Conservation (phyloP, 2,329 filamentous ascomycete genomes). For the Botrytis galanthina region DNA sequence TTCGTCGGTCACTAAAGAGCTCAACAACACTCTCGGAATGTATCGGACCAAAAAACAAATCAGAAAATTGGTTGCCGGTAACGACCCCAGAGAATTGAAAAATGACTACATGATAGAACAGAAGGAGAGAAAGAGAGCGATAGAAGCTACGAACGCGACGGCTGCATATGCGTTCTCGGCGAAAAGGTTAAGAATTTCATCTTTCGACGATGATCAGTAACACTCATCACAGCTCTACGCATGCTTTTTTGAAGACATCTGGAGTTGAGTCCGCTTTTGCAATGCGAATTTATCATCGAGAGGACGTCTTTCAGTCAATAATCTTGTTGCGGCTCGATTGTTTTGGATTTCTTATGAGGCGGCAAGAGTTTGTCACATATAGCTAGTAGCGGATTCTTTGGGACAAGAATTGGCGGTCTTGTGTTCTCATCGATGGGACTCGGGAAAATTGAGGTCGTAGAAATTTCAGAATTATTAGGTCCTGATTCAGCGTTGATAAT, state of each 20-base stretch:
- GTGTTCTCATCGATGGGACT: not conserved
- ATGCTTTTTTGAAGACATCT: not conserved
- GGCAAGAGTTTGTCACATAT: not conserved
- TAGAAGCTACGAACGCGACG: fast-evolving
- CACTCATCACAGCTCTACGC: not conserved
- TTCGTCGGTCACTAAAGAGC: not conserved
- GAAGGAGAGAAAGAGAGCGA: not conserved
- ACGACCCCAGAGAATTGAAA: not conserved
- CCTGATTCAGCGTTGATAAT: not conserved
- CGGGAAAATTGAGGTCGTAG: fast-evolving
- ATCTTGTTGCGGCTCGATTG: not conserved
- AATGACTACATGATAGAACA: not conserved
- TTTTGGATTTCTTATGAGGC: not conserved
- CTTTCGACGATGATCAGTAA: not conserved
- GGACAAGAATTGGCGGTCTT: not conserved
- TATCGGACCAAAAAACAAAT: not conserved
- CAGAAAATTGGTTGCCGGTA: not conserved
- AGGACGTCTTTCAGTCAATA: not conserved
- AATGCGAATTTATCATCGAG: not conserved
- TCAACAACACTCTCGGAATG: not conserved
- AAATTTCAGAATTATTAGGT: not conserved
- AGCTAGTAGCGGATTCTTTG: not conserved
- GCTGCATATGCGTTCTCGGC: not conserved
- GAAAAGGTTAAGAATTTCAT: not conserved
- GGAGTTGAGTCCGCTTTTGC: not conserved